A percentile compares a stretch with the other conserved stretches of the same genome.
phyloP scores from a whole-genome alignment of 768 basidiomycete species.

The Russula abietina region DNA sequence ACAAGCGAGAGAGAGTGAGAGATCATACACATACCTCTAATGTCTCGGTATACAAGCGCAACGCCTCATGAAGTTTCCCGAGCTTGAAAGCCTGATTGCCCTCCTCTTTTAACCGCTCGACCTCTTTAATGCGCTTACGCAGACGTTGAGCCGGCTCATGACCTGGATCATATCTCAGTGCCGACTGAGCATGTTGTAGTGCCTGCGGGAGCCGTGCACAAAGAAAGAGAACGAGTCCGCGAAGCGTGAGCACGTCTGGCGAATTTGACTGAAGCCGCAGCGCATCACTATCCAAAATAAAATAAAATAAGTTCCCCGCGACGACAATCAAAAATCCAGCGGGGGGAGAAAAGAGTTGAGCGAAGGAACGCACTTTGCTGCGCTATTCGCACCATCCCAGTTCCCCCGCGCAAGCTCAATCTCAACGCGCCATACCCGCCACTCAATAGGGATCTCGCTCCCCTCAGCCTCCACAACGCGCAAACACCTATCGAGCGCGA shows the following conservation, averaged over 20 bases:
- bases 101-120: constrained; percentile 80
- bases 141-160: constrained; percentile 63
- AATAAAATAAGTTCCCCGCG: background rate
- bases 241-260: constrained; percentile 70
- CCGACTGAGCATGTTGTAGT: constrained; percentile 61
- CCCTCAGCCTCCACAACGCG: constrained; percentile 71
- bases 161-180: constrained; percentile 74
- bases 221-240: constrained; percentile 76
- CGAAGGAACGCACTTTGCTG: constrained; percentile 60
- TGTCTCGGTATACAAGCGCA: constrained; percentile 63
- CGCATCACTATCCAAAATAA: constrained; percentile 51
- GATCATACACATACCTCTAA: constrained; percentile 46
- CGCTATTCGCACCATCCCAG: constrained; percentile 65
- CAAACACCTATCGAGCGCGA: constrained; percentile 75
- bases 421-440: constrained; percentile 76
- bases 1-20: too few species aligned
- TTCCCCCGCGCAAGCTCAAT: constrained; percentile 65
- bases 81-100: constrained; percentile 73
- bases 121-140: constrained; percentile 73
- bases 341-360: background rate
- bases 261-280: constrained; percentile 66
- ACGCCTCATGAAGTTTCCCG: constrained; percentile 52
- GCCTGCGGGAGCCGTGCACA: constrained; percentile 64
- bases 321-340: background rate
- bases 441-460: constrained; percentile 67